phyloP scores from a whole-genome alignment of 2,329 filamentous ascomycete genomes.

The Aureobasidium pullulans region DNA sequence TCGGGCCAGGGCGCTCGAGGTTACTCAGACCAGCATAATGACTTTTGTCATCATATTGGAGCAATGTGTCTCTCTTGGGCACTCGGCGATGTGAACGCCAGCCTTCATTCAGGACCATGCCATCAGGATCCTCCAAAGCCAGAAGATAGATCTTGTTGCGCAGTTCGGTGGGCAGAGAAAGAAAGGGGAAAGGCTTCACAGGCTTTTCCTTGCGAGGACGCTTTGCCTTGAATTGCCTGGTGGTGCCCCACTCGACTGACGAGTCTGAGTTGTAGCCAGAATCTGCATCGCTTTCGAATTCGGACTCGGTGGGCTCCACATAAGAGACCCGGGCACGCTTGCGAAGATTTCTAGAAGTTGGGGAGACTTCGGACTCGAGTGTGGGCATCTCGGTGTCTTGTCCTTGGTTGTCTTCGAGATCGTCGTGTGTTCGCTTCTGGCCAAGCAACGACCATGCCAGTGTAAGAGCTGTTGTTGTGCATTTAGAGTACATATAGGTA shows the following conservation, averaged over 20 bases:
- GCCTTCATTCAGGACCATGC: background rate
- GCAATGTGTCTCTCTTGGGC: background rate
- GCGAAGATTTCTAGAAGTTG: background rate
- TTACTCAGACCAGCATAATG: background rate
- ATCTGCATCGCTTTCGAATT: background rate
- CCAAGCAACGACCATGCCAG: background rate
- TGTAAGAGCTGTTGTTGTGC: background rate
- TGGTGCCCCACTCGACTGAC: background rate
- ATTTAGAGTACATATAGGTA: background rate
- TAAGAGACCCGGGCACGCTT: conserved; percentile 1
- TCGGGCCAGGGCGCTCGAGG: background rate
- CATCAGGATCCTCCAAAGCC: background rate
- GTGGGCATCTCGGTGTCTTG: background rate
- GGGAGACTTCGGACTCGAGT: background rate
- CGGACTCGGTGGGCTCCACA: background rate
- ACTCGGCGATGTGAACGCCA: background rate
- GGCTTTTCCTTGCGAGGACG: background rate
- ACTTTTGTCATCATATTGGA: background rate
- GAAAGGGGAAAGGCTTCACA: background rate
- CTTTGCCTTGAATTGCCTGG: background rate
- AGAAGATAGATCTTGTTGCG: conserved; percentile 16
- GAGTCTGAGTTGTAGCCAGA: conserved; percentile 1
- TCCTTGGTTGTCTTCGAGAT: background rate
- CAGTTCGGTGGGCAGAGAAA: conserved; percentile 14
- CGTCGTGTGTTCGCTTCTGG: background rate